A percentile compares a stretch with the other conserved stretches of the same genome.
These are phyloP conservation scores for Fomitopsis palustris DNA, from an alignment of 1,284 basidiomycete genomes.

Conservation along the genomic window DNA sequence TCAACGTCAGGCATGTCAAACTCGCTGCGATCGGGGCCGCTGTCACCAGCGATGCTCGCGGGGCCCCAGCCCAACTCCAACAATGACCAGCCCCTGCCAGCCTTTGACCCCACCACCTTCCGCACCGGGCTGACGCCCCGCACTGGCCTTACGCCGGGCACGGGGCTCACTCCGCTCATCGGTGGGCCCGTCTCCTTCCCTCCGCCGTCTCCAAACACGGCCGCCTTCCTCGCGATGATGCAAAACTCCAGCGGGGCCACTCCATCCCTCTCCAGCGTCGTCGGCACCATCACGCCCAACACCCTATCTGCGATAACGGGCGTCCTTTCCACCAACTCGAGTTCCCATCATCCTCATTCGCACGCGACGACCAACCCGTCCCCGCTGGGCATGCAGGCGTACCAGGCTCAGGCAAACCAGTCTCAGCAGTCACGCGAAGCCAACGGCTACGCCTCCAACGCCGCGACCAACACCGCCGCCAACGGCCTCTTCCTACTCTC, in stretches of 20 bases:
- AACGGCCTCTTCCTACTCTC: conserved; percentile 92
- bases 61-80: conserved; percentile 61
- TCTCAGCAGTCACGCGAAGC: conserved; percentile 8
- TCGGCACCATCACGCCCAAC: conserved; percentile 86
- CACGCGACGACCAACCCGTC: conserved; percentile 24
- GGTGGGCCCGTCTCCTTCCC: conserved; percentile 76
- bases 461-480: conserved; percentile 62
- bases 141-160: conserved; percentile 65
- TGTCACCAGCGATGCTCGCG: conserved; percentile 93
- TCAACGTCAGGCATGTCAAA: conserved; percentile 53
- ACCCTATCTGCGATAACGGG: conserved; percentile 82
- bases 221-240: conserved; percentile 91
- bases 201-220: conserved; percentile 85
- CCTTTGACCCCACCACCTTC: conserved; percentile 76
- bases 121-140: conserved; percentile 82
- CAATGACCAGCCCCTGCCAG: conserved; percentile 28
- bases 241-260: conserved; percentile 53
- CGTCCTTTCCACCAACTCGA: conserved; percentile 39
- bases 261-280: conserved; percentile 50
- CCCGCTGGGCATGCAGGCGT: conserved; percentile 28
- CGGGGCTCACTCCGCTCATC: conserved; percentile 86
- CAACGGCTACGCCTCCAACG: conserved; percentile 30
- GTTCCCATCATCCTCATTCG: conserved; percentile 11
- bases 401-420: background rate
- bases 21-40: conserved; percentile 86